Evolutionary conservation across 73 alveolate genomes (phyloP).

Genomic region (Paramecium sonneborni): DNA sequence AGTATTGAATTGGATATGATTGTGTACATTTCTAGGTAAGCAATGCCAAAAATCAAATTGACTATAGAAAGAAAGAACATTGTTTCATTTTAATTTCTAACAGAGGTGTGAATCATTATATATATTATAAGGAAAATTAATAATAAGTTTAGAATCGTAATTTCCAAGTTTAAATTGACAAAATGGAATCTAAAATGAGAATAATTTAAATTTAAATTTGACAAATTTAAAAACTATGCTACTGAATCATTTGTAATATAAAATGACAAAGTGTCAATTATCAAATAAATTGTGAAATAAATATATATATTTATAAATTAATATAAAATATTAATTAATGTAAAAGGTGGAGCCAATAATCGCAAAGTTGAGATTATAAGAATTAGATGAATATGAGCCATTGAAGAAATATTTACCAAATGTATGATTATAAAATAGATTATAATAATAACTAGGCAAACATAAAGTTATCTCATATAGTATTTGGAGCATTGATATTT

Average conservation of each 20-base stretch:
- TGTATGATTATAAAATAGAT: not conserved
- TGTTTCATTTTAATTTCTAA: not conserved
- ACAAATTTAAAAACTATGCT: not conserved
- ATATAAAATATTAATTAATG: not conserved
- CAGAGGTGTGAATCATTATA: not conserved
- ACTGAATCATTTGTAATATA: not conserved
- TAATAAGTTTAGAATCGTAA: not conserved
- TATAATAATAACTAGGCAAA: not conserved
- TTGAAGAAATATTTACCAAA: not conserved
- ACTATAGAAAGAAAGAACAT: not conserved
- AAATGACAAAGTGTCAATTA: not conserved
- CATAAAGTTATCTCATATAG: not conserved
- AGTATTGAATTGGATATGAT: not conserved
- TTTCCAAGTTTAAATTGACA: not conserved
- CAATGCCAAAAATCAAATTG: not conserved
- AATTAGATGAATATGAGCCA: slow-evolving; percentile 1
- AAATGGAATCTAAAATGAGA: not conserved
- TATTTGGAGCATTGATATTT: not conserved
- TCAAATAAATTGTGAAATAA: not conserved
- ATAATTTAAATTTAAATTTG: not conserved
- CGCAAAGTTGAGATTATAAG: not conserved
- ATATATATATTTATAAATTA: not conserved
- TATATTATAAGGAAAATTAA: not conserved
- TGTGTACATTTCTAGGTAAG: not conserved
- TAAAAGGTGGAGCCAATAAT: not conserved